phyloP scores from a whole-genome alignment of 768 basidiomycete genomes.

The Boletus rubescentipes region DNA sequence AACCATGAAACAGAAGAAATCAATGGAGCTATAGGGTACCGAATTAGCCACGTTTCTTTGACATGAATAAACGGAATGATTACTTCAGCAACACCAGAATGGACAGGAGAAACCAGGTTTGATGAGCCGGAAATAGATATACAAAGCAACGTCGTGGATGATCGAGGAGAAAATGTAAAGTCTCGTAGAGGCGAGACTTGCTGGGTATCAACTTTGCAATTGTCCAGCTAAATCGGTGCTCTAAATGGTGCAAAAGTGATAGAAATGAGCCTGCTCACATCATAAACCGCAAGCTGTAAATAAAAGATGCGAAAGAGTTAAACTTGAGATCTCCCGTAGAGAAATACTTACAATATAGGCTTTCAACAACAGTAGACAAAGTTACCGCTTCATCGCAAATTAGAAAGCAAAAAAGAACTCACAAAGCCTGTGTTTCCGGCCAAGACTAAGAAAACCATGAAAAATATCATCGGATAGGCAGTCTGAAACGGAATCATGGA shows the following conservation, averaged over 20 bases:
- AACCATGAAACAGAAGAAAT: slow-evolving; percentile 90
- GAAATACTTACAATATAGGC: slow-evolving; percentile 78
- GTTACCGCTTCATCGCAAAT: not conserved
- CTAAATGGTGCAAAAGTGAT: not conserved
- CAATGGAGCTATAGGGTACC: slow-evolving; percentile 52
- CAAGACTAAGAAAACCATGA: slow-evolving; percentile 72
- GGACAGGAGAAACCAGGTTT: slow-evolving; percentile 86
- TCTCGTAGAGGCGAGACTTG: slow-evolving; percentile 66
- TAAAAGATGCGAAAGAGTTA: not conserved
- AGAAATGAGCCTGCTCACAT: slow-evolving; percentile 56
- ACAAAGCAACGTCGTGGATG: slow-evolving; percentile 92
- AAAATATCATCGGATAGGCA: slow-evolving; percentile 78
- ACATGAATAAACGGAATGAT: not conserved
- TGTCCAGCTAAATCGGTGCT: slow-evolving; percentile 58
- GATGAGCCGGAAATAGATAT: slow-evolving; percentile 88
- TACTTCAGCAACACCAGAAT: slow-evolving; percentile 72
- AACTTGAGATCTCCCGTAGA: not conserved
- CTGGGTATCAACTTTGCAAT: slow-evolving; percentile 59
- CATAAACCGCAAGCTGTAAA: slow-evolving; percentile 66
- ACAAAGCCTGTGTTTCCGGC: slow-evolving; percentile 95
- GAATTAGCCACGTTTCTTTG: not conserved
- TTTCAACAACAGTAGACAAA: slow-evolving; percentile 28
- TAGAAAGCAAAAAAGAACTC: slow-evolving; percentile 37
- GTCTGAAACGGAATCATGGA: slow-evolving; percentile 91
- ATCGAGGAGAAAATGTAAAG: slow-evolving; percentile 88